Evolutionary conservation across 169 alveolate species (phyloP).

Genomic region (Besnoitia besnoiti): DNA sequence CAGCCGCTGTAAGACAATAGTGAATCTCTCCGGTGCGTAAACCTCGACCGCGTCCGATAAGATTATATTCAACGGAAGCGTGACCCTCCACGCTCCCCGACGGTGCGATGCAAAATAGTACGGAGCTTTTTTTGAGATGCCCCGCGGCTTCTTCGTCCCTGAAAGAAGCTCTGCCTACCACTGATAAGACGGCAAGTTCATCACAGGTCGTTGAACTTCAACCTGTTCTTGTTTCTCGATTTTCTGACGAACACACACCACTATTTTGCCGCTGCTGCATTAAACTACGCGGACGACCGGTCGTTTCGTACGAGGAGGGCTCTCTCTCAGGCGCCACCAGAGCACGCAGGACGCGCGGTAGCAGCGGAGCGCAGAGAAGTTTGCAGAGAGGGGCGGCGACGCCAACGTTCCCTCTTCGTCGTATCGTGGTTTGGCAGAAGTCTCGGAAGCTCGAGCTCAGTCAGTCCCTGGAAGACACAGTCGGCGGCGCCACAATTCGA

Average conservation of each 20-base stretch:
- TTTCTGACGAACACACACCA: background rate
- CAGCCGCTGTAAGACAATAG: no score
- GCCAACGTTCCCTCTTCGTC: background rate
- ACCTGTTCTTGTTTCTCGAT: background rate
- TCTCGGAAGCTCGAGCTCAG: background rate
- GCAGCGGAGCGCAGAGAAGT: background rate
- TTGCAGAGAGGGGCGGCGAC: constrained; percentile 7
- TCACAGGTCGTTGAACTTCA: background rate
- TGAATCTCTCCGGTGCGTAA: no score
- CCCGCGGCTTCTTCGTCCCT: background rate
- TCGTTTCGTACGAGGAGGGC: background rate
- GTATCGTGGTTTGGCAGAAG: background rate
- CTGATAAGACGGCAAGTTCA: constrained; percentile 4
- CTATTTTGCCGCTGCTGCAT: background rate
- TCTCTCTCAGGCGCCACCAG: background rate
- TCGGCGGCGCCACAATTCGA: no score
- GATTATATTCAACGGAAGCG: no score
- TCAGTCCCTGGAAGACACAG: no score
- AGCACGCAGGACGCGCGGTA: background rate
- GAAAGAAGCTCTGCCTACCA: background rate
- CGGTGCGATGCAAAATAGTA: background rate
- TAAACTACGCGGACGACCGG: background rate
- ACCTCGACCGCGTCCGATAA: no score
- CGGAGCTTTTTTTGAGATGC: background rate
- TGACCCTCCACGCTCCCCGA: background rate